Evolutionary conservation across 169 alveolate species (phyloP), one percentile per base, ranked within the genome.

Genomic region (Plasmodium vivax): DNA sequence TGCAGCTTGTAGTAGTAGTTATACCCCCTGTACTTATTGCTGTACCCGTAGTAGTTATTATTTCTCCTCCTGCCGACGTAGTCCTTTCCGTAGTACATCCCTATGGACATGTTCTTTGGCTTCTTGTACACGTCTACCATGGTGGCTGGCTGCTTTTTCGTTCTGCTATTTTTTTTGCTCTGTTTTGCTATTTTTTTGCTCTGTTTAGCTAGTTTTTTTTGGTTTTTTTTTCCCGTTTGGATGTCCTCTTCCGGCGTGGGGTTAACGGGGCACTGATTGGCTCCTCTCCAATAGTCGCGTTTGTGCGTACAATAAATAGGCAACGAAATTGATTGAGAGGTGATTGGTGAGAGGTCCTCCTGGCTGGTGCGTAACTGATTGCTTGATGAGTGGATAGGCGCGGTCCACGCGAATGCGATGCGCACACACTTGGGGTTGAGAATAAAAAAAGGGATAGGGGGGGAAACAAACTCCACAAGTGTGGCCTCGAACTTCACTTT

Each of bases 401-500:
- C 75, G 6, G 75, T 84, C 34, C 56, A 73, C 30, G 16, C 54
- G 54, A 27, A 75, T 75, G 47, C n/a, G 16, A 47, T 51, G 56
- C 41, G 41, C 38, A 58, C n/a, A 30, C 36, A 47, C 34, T 19
- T 80, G 8, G 3, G 3, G n/a, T 51, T 32, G 30, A 41, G 23
- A 54, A 56, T 54, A 82, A 51, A 82, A 23, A 82, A 54, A 56
- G 5, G 62, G 68, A n/a, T n/a, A 32, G 68, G 1, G 41, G 30
- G 73, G 19, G 51, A 32, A 83, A 71, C 7, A 83, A 68, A 68
- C 68, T 62, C 10, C 73, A 71, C 30, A 83, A 83, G 38, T 19
- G 47, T 62, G 92, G 79, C 75, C 62, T 83, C 92, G 68, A 83
- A 83, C 73, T 83, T 83, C 30, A 83, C 45, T 83, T 68, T 62